Percentiles rank a stretch among this genome's conserved stretches.
Conservation (phyloP, 2,329 filamentous ascomycete species). For the Colletotrichum sp. region DNA sequence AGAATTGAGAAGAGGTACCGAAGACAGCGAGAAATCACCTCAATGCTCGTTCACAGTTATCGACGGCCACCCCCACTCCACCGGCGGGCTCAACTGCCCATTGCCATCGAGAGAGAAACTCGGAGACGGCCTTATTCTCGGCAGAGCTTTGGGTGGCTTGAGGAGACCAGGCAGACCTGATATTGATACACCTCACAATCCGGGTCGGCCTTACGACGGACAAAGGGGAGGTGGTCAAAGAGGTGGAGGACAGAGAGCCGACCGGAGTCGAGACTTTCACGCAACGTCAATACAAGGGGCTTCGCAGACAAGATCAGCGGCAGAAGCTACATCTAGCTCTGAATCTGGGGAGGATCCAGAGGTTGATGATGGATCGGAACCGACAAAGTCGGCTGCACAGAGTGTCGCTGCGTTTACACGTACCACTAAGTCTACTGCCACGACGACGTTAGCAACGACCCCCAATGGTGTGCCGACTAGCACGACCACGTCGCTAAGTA, state of each 20-base stretch:
- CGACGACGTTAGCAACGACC: not conserved
- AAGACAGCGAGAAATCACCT: not conserved
- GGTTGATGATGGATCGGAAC: not conserved
- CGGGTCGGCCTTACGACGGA: not conserved
- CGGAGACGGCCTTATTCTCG: not conserved
- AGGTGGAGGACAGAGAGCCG: not conserved
- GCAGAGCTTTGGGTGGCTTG: not conserved
- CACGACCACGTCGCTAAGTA: no score
- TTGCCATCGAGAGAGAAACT: not conserved
- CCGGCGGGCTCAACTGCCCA: fast-evolving
- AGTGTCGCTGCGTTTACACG: not conserved
- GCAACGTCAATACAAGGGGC: not conserved
- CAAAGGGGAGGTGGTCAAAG: not conserved
- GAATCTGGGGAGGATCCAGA: not conserved
- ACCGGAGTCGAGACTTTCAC: not conserved
- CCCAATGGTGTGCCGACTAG: not conserved
- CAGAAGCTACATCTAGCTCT: not conserved
- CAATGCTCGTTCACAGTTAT: not conserved
- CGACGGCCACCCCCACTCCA: not conserved
- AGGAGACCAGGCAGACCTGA: not conserved
- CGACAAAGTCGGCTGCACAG: not conserved
- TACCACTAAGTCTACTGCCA: not conserved
- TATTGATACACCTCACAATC: not conserved
- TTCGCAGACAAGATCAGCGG: not conserved
- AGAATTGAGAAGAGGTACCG: not conserved